Percentiles rank a stretch among this genome's conserved stretches.
These are phyloP conservation scores for Mayamaea pseudoterrestris DNA, from an alignment of 108 stramenopile species.

Conservation along the genomic window DNA sequence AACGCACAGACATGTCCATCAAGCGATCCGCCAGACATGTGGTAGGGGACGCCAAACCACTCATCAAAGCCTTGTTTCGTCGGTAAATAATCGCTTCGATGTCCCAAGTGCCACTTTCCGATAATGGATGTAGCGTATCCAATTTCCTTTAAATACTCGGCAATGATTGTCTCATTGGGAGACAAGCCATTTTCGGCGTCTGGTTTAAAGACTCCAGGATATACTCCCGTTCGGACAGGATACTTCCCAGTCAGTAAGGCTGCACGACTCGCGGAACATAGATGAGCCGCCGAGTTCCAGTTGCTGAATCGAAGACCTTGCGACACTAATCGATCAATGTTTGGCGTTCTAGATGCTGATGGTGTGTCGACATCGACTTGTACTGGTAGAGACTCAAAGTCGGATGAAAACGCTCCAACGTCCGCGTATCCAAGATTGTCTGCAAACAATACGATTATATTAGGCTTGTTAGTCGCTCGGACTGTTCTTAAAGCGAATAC, in stretches of 20 bases:
- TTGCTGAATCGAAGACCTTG: slow-evolving; percentile 35
- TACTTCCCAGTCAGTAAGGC: slow-evolving; percentile 58
- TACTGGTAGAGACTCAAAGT: background rate
- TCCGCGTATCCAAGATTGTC: slow-evolving; percentile 64
- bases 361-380: too few species aligned
- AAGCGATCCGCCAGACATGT: slow-evolving; percentile 53
- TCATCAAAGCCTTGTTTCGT: slow-evolving; percentile 68
- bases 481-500: too few species aligned
- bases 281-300: slow-evolving; percentile 57
- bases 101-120: slow-evolving; percentile 79
- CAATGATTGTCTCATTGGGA: slow-evolving; percentile 47
- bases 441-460: slow-evolving; percentile 52
- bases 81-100: slow-evolving; percentile 34
- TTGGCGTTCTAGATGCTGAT: slow-evolving; percentile 36
- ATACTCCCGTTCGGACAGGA: slow-evolving; percentile 43
- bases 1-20: slow-evolving; percentile 40
- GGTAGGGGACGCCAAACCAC: slow-evolving; percentile 69
- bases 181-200: slow-evolving; percentile 40
- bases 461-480: slow-evolving; percentile 17
- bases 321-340: slow-evolving; percentile 32
- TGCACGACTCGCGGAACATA: slow-evolving; percentile 56
- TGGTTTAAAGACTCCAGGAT: slow-evolving; percentile 50
- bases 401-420: slow-evolving; percentile 14
- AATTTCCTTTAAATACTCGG: slow-evolving; percentile 29
- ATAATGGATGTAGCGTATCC: slow-evolving; percentile 64